Evolutionary conservation across 1,284 basidiomycete species (phyloP), one percentile per base, ranked within the genome.

Genomic region (Sanghuangporus weigelae): DNA sequence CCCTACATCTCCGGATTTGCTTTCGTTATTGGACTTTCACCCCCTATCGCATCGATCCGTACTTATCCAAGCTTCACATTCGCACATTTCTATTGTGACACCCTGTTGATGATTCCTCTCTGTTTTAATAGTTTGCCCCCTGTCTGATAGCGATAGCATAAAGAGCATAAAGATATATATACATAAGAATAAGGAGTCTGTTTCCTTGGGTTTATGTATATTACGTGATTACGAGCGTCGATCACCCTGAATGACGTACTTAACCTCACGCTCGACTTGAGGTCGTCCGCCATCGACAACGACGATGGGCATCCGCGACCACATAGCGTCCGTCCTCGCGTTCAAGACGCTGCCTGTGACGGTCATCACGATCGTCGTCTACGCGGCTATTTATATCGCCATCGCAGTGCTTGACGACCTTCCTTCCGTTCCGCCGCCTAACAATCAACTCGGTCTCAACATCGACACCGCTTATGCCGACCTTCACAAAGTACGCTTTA

Each of bases 391-490:
- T 59, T 84, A 87, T 65, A 71, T 72, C 12, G 74, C 79, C n/a
- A 79, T 89, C 2, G 71, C 83, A 10, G 67, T 81, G 23, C 82
- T 83, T 6, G 85, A 90, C 71, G 72, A 80, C 40, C 77, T 86
- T 6, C 79, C 83, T 0, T 63, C 69, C 16, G 74, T 85, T 8
- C 70, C 71, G 5, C 48, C 60, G 14, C 82, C 84, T 0, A 73
- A 74, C 49, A 68, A 81, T 60, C 78, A 79, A 50, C 71, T 74
- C 21, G 86, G 83, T 2, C 72, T 91, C 58, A 74, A 86, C 70
- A 66, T 90, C 51, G 75, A 81, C 46, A 73, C 79, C 55, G 87
- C 89, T 6, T 87, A 83, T 71, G 73, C 74, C 44, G 87, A 91
- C 67, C 74, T 91, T 44, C 83, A 87, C 67, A 69, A 74, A 67